Conservation (phyloP, 2,329 filamentous ascomycete species). For the Tolypocladium ophioglossoides region DNA sequence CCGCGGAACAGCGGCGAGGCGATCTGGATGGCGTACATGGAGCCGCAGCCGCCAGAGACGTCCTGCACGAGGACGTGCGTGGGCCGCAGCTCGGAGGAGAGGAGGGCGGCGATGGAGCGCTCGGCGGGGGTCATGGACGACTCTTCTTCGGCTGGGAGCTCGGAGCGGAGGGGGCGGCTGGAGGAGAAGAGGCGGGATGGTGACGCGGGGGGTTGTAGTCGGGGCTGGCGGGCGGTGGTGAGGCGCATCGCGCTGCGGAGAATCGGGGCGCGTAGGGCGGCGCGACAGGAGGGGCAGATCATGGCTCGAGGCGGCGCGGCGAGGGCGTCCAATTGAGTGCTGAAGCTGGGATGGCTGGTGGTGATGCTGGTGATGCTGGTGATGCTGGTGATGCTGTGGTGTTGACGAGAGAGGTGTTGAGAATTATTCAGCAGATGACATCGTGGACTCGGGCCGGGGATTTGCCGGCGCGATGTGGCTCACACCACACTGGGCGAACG, state of each 20-base stretch:
- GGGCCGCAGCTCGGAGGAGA: conserved; percentile 38
- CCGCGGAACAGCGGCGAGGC: conserved; percentile 62
- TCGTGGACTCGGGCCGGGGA: background rate
- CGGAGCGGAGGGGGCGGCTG: conserved; percentile 1
- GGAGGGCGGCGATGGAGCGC: conserved; percentile 44
- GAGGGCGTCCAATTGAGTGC: background rate
- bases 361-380: background rate
- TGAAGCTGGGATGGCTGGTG: background rate
- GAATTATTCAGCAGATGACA: background rate
- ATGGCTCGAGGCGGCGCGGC: background rate
- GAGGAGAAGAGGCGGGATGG: background rate
- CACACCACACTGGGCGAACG: too few relatives aligned
- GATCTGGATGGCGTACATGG: conserved; percentile 80
- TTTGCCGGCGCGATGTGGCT: background rate
- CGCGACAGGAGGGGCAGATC: conserved; percentile 9
- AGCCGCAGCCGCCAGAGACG: conserved; percentile 73
- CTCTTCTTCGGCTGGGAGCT: conserved; percentile 1
- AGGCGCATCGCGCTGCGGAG: background rate
- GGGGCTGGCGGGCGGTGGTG: background rate
- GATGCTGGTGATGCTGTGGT: background rate
- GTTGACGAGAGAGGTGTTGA: background rate
- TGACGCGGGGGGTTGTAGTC: background rate
- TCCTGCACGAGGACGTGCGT: conserved; percentile 58
- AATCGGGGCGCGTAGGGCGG: conserved; percentile 3
- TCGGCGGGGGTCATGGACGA: conserved; percentile 38